These are phyloP conservation scores for Amauroascus verrucosus DNA, from an alignment of 2,329 filamentous ascomycete genomes.

Conservation along the genomic window DNA sequence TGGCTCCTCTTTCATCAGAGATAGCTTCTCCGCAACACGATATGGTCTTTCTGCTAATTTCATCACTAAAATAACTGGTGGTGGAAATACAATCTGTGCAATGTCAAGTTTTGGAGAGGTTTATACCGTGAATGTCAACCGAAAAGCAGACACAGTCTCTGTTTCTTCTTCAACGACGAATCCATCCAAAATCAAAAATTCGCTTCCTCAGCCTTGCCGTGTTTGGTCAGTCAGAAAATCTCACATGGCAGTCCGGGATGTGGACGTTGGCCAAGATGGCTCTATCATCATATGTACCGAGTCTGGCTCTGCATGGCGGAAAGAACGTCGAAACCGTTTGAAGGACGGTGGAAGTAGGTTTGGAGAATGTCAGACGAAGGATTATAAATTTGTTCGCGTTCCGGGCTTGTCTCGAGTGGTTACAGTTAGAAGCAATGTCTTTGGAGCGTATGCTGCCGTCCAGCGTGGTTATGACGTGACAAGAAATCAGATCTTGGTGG, in stretches of 20 bases:
- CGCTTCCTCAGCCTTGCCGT: conserved; percentile 65
- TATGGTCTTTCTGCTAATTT: conserved; percentile 56
- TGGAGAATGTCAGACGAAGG: conserved; percentile 57
- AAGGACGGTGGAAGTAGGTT: conserved; percentile 50
- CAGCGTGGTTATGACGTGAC: conserved; percentile 77
- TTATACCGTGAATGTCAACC: conserved; percentile 70
- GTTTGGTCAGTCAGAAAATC: conserved; percentile 86
- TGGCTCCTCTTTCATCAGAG: conserved; percentile 56
- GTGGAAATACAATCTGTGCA: conserved; percentile 85
- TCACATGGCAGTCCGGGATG: conserved; percentile 71
- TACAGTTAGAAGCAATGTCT: conserved; percentile 75
- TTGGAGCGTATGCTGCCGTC: conserved; percentile 80
- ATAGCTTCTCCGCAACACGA: conserved; percentile 54
- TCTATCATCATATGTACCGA: conserved; percentile 90
- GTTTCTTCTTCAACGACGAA: conserved; percentile 72
- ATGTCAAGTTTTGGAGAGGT: conserved; percentile 76
- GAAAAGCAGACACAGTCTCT: conserved; percentile 53
- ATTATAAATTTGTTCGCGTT: conserved; percentile 91
- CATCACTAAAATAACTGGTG: conserved; percentile 67
- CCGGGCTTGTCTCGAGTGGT: conserved; percentile 77
- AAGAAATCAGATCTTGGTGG: conserved; percentile 57
- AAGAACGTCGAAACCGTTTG: conserved; percentile 69
- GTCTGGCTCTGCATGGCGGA: conserved; percentile 85
- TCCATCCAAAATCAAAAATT: conserved; percentile 76
- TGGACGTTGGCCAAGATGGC: conserved; percentile 81